These are phyloP conservation scores for Yamadazyma pseudoaaseri DNA, from an alignment of 1,139 yeast species.

Conservation along the genomic window DNA sequence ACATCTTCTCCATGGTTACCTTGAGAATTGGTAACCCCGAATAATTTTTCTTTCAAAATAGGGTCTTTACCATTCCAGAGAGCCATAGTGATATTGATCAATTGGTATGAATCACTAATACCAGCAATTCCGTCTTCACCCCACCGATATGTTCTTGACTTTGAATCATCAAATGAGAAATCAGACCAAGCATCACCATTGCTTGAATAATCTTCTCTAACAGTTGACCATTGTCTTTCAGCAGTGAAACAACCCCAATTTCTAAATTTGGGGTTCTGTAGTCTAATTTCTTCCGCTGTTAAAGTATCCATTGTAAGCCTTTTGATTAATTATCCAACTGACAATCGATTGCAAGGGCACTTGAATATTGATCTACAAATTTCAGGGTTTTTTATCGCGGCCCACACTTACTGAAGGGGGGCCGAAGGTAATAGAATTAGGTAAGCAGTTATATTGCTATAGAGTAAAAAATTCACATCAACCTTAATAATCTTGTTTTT, in stretches of 20 bases:
- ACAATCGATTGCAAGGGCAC: too few species aligned
- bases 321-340: too few species aligned
- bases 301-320: constrained; percentile 10
- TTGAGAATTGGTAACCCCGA: constrained; percentile 89
- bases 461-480: too few species aligned
- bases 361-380: too few species aligned
- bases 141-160: constrained; percentile 87
- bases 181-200: constrained; percentile 93
- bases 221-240: constrained; percentile 95
- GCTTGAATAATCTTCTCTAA: constrained; percentile 84
- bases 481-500: too few species aligned
- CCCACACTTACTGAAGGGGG: too few species aligned
- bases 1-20: constrained; percentile 98
- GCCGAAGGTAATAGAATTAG: too few species aligned
- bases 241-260: constrained; percentile 93
- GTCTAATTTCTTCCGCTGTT: constrained; percentile 68
- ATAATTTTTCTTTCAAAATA: constrained; percentile 81
- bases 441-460: too few species aligned
- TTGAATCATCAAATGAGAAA: constrained; percentile 86
- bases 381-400: too few species aligned
- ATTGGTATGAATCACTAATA: constrained; percentile 81
- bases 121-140: constrained; percentile 98
- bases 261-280: constrained; percentile 63
- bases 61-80: constrained; percentile 92
- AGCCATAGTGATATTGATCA: constrained; percentile 74